Percentiles rank a stretch among this genome's conserved stretches.
Conservation (phyloP, 768 basidiomycete genomes). For the Pleurotus cornucopiae region DNA sequence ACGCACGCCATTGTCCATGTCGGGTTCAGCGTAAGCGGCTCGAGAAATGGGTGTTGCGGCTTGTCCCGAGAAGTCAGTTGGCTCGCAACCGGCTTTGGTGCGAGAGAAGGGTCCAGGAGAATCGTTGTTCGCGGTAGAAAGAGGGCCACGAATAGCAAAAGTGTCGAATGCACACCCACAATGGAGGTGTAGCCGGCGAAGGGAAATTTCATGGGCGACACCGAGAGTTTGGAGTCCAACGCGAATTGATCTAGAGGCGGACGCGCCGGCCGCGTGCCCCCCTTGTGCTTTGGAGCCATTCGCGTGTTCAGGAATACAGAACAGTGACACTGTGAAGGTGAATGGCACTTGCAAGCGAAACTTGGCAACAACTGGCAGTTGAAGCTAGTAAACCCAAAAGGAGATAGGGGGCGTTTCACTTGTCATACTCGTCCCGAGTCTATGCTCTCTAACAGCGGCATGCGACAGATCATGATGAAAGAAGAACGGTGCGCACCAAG, state of each 20-base stretch:
- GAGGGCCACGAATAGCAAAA: constrained; percentile 62
- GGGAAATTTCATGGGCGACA: constrained; percentile 27
- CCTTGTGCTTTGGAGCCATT: not conserved
- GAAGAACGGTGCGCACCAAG: no score
- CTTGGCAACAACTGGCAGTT: no score
- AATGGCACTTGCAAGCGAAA: not conserved
- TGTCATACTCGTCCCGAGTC: no score
- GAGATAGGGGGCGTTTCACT: no score
- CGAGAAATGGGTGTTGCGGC: constrained; percentile 70
- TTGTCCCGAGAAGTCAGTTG: constrained; percentile 45
- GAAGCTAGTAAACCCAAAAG: no score
- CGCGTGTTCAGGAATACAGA: not conserved
- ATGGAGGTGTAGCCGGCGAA: constrained; percentile 60
- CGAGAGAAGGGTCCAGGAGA: constrained; percentile 31
- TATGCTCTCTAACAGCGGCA: no score
- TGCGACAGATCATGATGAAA: no score
- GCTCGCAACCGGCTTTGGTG: constrained; percentile 23
- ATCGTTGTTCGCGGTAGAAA: constrained; percentile 64
- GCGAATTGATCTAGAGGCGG: not conserved
- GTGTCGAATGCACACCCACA: constrained; percentile 62
- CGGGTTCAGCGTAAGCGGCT: constrained; percentile 59
- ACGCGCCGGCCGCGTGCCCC: not conserved
- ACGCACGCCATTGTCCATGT: constrained; percentile 54
- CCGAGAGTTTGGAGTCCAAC: constrained; percentile 3
- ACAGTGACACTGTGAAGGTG: not conserved